Base-by-base conservation (phyloP, 2,329 filamentous ascomycete genomes). In the Torrubiella hemipterigena region DNA sequence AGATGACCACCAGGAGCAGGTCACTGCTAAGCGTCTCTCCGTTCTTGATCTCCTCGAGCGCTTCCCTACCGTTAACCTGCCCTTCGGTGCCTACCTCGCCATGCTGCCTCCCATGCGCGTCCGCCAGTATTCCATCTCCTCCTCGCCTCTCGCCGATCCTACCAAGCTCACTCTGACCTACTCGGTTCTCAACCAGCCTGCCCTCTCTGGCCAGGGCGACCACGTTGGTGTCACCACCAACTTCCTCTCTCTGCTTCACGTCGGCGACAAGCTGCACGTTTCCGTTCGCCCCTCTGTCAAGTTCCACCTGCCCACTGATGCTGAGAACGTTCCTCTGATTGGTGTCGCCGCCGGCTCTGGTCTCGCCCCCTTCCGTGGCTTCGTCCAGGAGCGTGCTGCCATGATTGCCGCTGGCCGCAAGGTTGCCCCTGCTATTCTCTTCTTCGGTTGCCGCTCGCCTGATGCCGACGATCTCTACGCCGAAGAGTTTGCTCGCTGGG, bases 61-160 rank as follows among this genome's bases (percentile, higher is more conserved):
- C 9, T 78, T 75, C 46, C 62, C 69, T 0, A 54, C 61, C 1
- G 60, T 81, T 19, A 54, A 67, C 3, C 52, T 89, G 0, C 65
- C 80, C 0, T 66, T 91, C 16, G 67, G 67, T 4, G 56, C 70
- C 13, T 89, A 81, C 57, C 62, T 91, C 7, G 63, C 66, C 20
- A 77, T 85, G 64, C 67, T 86, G 1, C 79, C 80, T 2, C 77
- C 81, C 0, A 82, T 91, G 75, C 74, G 81, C 17, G 66, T 82
- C 23, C 69, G 81, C n/a, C 77, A 83, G 50, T 86, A 86, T 43
- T 82, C 76, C 19, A 84, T 87, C 46, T 85, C 81, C 1, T 85
- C 80, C 0, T 83, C 80, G 0, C 78, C 81, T 0, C 61, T 83
- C 0, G 61, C 59, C 38, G 65, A 77, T 38, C 61, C 69, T 0